These are phyloP conservation scores for Flaveria trinervia DNA, from an alignment of 129 eudicot genomes.

Conservation along the genomic window DNA sequence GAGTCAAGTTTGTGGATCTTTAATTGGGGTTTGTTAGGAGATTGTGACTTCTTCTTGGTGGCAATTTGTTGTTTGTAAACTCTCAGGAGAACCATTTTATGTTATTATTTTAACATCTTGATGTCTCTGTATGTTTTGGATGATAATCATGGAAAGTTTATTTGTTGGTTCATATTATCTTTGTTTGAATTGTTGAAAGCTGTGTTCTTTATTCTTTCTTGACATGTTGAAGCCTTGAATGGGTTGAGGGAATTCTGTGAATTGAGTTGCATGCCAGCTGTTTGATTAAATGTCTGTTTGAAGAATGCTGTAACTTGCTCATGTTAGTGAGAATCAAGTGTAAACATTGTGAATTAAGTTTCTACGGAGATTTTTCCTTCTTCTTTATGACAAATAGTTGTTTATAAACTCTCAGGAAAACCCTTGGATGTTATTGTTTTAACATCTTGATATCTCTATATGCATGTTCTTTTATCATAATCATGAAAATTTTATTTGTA, in stretches of 20 bases:
- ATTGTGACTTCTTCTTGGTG: not conserved
- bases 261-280: slow-evolving; percentile 26
- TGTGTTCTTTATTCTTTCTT: too few species aligned
- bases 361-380: not conserved
- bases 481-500: not conserved
- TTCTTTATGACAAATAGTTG: not conserved
- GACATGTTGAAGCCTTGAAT: not conserved
- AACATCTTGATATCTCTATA: not conserved
- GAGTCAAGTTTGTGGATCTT: not conserved
- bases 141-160: slow-evolving; percentile 12
- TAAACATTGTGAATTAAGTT: too few species aligned
- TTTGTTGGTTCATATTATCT: not conserved
- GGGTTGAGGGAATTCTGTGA: not conserved
- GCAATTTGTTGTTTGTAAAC: not conserved
- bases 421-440: not conserved
- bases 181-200: too few species aligned
- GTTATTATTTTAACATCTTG: slow-evolving; percentile 1
- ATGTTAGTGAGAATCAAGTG: not conserved
- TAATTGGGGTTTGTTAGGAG: not conserved
- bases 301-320: slow-evolving; percentile 7
- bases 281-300: slow-evolving; percentile 30
- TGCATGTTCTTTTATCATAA: not conserved
- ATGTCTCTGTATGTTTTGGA: not conserved
- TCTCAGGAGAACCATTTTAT: not conserved
- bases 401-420: not conserved